Percentiles rank a stretch among this genome's conserved stretches.
These are phyloP conservation scores for Lachancea sp. DNA, from an alignment of 805 yeast genomes.

Conservation along the genomic window DNA sequence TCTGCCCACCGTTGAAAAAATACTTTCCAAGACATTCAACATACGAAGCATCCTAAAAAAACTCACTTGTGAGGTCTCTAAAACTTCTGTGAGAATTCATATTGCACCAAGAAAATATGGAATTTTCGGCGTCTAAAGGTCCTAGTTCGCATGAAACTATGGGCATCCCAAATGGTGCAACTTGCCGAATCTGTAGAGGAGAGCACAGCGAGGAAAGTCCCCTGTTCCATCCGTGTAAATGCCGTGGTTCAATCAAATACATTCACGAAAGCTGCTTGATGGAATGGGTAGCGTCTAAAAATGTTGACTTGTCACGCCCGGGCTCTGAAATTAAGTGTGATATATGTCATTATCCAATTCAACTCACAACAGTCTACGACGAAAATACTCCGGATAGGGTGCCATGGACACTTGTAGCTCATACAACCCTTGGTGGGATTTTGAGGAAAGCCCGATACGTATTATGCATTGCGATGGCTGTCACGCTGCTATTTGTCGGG, in stretches of 20 bases:
- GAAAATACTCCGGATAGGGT: slow-evolving; percentile 57
- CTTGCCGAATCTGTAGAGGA: slow-evolving; percentile 91
- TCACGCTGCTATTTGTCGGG: slow-evolving; percentile 42
- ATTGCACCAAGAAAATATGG: neutral
- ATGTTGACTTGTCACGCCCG: slow-evolving; percentile 27
- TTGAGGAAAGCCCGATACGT: slow-evolving; percentile 15
- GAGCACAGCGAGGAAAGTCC: slow-evolving; percentile 79
- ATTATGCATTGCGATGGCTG: slow-evolving; percentile 19
- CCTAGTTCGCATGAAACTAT: neutral
- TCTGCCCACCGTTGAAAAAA: neutral
- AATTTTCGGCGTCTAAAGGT: neutral
- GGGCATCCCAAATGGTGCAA: slow-evolving; percentile 20
- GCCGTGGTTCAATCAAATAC: slow-evolving; percentile 87
- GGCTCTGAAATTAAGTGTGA: slow-evolving; percentile 67
- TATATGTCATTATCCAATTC: slow-evolving; percentile 73
- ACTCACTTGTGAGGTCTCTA: too few relatives aligned
- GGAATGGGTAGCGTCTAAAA: slow-evolving; percentile 65
- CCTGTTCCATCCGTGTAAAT: slow-evolving; percentile 83
- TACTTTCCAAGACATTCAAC: too few relatives aligned
- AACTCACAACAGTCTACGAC: slow-evolving; percentile 58
- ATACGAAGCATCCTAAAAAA: too few relatives aligned
- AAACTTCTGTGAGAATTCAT: neutral
- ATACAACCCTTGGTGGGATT: slow-evolving; percentile 31
- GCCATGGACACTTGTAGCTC: slow-evolving; percentile 47
- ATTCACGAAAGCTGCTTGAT: slow-evolving; percentile 88